A percentile compares a stretch with the other conserved stretches of the same genome.
Evolutionary conservation across 495 filamentous ascomycete species (phyloP).

Genomic region (Lophiotrema nucula): DNA sequence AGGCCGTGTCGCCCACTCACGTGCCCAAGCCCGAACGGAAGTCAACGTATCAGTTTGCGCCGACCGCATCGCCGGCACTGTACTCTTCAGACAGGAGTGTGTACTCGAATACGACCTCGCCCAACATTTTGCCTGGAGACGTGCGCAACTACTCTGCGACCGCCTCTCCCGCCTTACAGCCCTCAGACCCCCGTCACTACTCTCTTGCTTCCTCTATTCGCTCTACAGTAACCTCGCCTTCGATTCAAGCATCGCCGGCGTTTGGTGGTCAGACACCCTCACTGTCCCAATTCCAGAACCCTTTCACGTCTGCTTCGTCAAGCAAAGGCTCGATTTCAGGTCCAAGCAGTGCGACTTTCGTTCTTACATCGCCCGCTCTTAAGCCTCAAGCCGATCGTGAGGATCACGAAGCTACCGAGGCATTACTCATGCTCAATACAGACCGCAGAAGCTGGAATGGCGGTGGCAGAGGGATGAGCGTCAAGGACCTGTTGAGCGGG

Average conservation of each 20-base stretch:
- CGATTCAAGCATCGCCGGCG: slow-evolving; percentile 30
- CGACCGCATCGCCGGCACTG: slow-evolving; percentile 22
- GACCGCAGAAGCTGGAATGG: slow-evolving; percentile 40
- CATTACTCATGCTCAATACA: slow-evolving; percentile 42
- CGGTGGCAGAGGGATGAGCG: slow-evolving; percentile 24
- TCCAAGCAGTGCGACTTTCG: slow-evolving; percentile 10
- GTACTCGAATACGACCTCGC: slow-evolving; percentile 29
- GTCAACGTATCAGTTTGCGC: slow-evolving; percentile 21
- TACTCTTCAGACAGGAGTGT: slow-evolving; percentile 27
- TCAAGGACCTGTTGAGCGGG: slow-evolving; percentile 22
- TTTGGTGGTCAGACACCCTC: slow-evolving; percentile 29
- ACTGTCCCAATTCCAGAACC: slow-evolving; percentile 22
- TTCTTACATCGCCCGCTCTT: slow-evolving; percentile 25
- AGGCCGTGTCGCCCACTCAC: slow-evolving; percentile 26
- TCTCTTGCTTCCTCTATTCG: slow-evolving; percentile 30
- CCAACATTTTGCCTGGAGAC: slow-evolving; percentile 16
- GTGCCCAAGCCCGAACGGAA: slow-evolving; percentile 3
- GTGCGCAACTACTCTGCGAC: slow-evolving; percentile 23
- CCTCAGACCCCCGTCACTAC: slow-evolving; percentile 28
- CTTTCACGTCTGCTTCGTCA: slow-evolving; percentile 18
- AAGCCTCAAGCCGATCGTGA: slow-evolving; percentile 31
- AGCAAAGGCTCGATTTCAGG: slow-evolving; percentile 23
- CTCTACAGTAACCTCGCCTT: slow-evolving; percentile 30
- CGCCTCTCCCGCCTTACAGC: slow-evolving; percentile 24
- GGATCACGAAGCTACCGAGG: slow-evolving; percentile 41